Evolutionary conservation across 2,329 filamentous ascomycete species (phyloP).

Genomic region (Fusarium albidum): DNA sequence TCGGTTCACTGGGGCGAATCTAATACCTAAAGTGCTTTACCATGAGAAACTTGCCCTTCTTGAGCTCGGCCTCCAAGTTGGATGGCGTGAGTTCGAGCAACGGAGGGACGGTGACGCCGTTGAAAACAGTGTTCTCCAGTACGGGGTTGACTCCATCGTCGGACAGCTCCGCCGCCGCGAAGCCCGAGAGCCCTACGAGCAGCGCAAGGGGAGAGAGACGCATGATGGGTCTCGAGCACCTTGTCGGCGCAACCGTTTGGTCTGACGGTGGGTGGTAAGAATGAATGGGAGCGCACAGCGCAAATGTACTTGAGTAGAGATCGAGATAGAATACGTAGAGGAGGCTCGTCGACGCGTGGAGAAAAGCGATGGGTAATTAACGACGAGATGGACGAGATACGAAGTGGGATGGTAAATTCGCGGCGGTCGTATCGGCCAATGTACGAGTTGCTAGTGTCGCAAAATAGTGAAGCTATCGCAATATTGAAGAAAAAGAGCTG

Average conservation of each 20-base stretch:
- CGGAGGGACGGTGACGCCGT: slow-evolving; percentile 71
- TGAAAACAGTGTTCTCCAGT: slow-evolving; percentile 65
- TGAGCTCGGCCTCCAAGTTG: slow-evolving; percentile 65
- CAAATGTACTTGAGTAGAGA: neutral
- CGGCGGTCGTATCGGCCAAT: slow-evolving; percentile 28
- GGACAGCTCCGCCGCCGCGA: slow-evolving; percentile 39
- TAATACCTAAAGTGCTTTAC: slow-evolving; percentile 74
- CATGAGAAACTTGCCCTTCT: slow-evolving; percentile 60
- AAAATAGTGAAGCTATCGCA: slow-evolving; percentile 19
- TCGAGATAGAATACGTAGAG: neutral
- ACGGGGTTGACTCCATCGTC: slow-evolving; percentile 45
- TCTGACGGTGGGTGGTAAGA: neutral
- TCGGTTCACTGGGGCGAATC: slow-evolving; percentile 7
- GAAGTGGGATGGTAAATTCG: slow-evolving; percentile 23
- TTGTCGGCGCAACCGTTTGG: slow-evolving; percentile 3
- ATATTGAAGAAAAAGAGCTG: slow-evolving; percentile 18
- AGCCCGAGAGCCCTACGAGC: slow-evolving; percentile 53
- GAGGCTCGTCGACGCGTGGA: slow-evolving; percentile 6
- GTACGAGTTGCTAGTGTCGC: slow-evolving; percentile 7
- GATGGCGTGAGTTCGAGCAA: slow-evolving; percentile 66
- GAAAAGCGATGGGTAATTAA: slow-evolving; percentile 11
- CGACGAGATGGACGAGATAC: slow-evolving; percentile 10
- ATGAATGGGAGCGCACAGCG: neutral
- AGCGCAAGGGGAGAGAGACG: slow-evolving; percentile 52
- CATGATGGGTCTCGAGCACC: slow-evolving; percentile 39